A percentile compares a stretch with the other conserved stretches of the same genome.
phyloP scores from a whole-genome alignment of 768 basidiomycete species.

The Phlebiopsis flavidoalba region DNA sequence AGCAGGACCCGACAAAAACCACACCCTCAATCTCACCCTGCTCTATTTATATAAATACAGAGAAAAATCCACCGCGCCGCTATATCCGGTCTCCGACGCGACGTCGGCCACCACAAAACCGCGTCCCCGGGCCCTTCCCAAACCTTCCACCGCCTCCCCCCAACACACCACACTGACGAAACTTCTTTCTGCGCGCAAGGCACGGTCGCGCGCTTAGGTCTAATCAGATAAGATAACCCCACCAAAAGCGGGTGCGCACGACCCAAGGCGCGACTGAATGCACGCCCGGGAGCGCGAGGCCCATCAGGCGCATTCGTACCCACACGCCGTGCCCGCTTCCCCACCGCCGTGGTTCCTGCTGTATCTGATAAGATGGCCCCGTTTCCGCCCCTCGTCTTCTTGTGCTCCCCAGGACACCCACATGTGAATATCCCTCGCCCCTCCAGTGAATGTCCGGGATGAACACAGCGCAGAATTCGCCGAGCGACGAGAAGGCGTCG shows the following conservation, averaged over 20 bases:
- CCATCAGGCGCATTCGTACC: neutral
- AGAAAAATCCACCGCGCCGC: too few species aligned
- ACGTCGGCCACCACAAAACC: too few species aligned
- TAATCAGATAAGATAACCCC: slow-evolving; percentile 8
- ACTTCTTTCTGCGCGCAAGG: neutral
- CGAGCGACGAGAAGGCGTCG: slow-evolving; percentile 13
- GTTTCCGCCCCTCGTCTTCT: neutral
- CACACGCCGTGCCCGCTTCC: neutral
- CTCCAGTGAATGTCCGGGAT: too few species aligned
- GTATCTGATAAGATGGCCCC: slow-evolving; percentile 24
- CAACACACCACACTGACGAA: too few species aligned
- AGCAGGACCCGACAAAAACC: too few species aligned
- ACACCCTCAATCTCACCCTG: too few species aligned
- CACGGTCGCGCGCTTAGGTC: neutral
- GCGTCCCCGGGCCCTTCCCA: too few species aligned
- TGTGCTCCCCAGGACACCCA: slow-evolving; percentile 6
- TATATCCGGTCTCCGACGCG: too few species aligned
- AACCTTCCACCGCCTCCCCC: too few species aligned
- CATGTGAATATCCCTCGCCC: too few species aligned
- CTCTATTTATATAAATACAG: too few species aligned
- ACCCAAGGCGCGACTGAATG: neutral
- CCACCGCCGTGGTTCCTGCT: slow-evolving; percentile 8
- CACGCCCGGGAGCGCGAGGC: neutral
- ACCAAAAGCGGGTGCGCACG: too few species aligned
- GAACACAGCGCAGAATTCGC: slow-evolving; percentile 14